Conservation (phyloP, 208 protist genomes). For the Leishmania arabica region DNA sequence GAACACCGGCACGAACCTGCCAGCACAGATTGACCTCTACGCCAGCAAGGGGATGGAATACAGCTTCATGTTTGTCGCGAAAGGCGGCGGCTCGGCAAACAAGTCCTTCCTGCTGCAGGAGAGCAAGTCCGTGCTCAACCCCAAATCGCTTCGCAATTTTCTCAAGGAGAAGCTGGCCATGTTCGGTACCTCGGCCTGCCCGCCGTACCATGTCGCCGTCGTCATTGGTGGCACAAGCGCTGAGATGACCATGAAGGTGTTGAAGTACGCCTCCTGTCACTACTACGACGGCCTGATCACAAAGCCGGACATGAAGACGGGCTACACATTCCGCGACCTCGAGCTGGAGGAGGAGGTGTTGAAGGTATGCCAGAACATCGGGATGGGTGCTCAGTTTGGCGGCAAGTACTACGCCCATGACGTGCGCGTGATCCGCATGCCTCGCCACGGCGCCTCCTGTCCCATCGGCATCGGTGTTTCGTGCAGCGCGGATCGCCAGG, state of each 20-base stretch:
- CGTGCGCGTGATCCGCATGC: conserved; percentile 94
- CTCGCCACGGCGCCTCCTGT: conserved; percentile 92
- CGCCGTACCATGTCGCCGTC: conserved; percentile 97
- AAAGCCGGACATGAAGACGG: conserved; percentile 69
- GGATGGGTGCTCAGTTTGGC: conserved; percentile 98
- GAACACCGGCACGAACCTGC: conserved; percentile 97
- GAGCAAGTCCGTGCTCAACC: conserved; percentile 96
- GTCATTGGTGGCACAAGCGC: conserved; percentile 97
- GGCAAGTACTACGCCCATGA: conserved; percentile 99
- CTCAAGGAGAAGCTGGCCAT: conserved; percentile 93
- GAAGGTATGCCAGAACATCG: conserved; percentile 87
- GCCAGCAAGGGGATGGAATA: conserved; percentile 95
- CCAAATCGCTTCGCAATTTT: conserved; percentile 91
- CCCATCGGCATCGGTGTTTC: conserved; percentile 96
- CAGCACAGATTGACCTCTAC: conserved; percentile 97
- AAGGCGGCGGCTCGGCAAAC: conserved; percentile 98
- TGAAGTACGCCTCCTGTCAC: conserved; percentile 94
- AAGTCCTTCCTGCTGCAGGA: conserved; percentile 97
- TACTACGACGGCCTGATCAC: conserved; percentile 96
- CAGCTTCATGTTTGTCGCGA: conserved; percentile 97
- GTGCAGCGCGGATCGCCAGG: conserved; percentile 97
- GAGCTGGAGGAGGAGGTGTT: conserved; percentile 92
- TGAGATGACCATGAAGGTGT: conserved; percentile 96
- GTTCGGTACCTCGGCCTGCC: conserved; percentile 97
- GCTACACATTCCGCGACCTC: conserved; percentile 95